Evolutionary conservation across 2,329 filamentous ascomycete genomes (phyloP), one percentile per base, ranked within the genome.

Genomic region (Polychaeton citri): DNA sequence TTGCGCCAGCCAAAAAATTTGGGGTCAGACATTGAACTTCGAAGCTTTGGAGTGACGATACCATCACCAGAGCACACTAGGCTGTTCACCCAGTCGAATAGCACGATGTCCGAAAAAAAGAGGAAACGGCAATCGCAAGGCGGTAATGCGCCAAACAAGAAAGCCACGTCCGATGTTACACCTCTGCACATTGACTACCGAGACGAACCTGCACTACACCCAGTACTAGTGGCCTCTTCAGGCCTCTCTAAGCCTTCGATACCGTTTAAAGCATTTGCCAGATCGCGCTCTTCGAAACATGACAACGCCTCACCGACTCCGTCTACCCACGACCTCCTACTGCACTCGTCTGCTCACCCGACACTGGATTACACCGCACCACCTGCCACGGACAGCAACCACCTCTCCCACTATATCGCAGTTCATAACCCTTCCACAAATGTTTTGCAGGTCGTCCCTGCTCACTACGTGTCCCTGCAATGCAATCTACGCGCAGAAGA

Each of bases 261-360:
- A 45, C 58, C 65, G 35, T 62, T 72, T 53, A 67, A 68, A 38
- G 55, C 64, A 8, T 74, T 72, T 51, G 56, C 60, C 24, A 60
- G 63, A 48, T 20, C 46, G 7, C 35, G 19, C 7, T 37, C 43
- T 4, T 32, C 37, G n/a, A 49, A 46, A 20, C 21, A 38, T 17
- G 38, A 40, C 43, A 50, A 46, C 55, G 42, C 55, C 36, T 35
- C 37, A 37, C 48, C 40, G n/a, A 62, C 33, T 52, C 66, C 45
- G 33, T 51, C 18, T 44, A 51, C 59, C 5, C 63, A 68, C 30
- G 65, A 73, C 37, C 52, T 77, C 5, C 63, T 78, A 21, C 63
- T 78, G 7, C 73, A 78, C 41, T 74, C 74, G 5, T 74, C 72
- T 18, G 60, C 68, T 33, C 74, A 79, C 43, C 61, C 69, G 10